Evolutionary conservation across 306 rosid species (phyloP), one percentile per base, ranked within the genome.

Genomic region (Lathyrus sativus): DNA sequence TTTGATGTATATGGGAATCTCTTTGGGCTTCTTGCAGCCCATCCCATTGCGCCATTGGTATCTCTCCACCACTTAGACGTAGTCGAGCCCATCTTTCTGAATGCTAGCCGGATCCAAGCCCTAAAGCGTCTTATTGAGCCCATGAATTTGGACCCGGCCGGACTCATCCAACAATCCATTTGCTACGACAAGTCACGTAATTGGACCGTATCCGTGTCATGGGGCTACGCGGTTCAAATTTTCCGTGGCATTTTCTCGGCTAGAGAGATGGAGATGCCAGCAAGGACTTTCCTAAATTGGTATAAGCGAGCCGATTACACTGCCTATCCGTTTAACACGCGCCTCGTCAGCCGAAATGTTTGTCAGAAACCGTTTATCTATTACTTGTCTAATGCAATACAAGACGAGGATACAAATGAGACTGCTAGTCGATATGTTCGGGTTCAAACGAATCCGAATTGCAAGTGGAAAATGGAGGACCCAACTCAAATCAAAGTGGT

Each of bases 221-320:
- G 97, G 96, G 97, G 95, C 12, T 87, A 83, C 3, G 80, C 88
- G 3, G 87, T 89, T 59, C 96, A 91, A 73, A 87, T 91, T n/a
- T 72, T 73, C 35, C 85, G 88, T 2, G 91, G 95, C 17, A 57
- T 68, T 11, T 76, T 85, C 55, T 75, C 83, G 0, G 81, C 83
- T 62, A 81, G 90, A 39, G 96, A 89, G 37, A 70, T 91, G 50
- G 95, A 91, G 65, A 76, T 78, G 62, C 96, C 96, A 0, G 75
- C 84, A 0, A 83, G 89, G 67, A 89, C 95, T 6, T 87, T 89
- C 76, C 51, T 84, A 0, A 87, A 85, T 13, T 89, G 95, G 98
- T 81, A 82, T 72, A 72, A 37, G 63, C 78, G 70, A 14, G 84
- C 79, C 0, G 96, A 83, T 13, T 70, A 78, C 70, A 76, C 79